Conservation (phyloP, 208 protist genomes). For the Histomonas meleagridis region DNA sequence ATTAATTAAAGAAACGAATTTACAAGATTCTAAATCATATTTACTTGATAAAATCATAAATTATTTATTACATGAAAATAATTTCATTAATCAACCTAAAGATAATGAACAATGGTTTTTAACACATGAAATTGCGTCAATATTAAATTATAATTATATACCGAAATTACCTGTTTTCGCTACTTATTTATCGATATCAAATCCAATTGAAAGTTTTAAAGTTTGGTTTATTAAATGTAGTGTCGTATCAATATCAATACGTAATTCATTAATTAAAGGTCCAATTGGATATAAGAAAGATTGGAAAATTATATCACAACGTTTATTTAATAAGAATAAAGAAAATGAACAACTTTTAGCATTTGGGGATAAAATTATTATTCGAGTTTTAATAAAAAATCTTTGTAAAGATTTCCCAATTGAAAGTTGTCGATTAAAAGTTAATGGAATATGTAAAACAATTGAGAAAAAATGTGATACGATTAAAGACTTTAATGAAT, state of each 20-base stretch:
- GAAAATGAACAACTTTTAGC: too few species aligned
- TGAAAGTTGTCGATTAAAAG: too few species aligned
- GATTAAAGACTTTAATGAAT: too few species aligned
- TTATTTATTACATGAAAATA: not conserved
- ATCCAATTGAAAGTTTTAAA: not conserved
- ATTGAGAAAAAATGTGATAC: too few species aligned
- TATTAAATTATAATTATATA: not conserved
- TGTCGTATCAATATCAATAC: not conserved
- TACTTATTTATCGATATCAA: not conserved
- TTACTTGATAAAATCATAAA: not conserved
- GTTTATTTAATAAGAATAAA: too few species aligned
- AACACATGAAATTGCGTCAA: not conserved
- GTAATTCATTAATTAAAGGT: not conserved
- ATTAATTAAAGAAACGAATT: not conserved
- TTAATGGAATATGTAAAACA: too few species aligned
- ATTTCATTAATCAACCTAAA: not conserved
- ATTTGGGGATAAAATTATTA: too few species aligned
- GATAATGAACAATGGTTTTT: not conserved
- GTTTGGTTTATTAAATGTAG: not conserved
- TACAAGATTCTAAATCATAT: not conserved
- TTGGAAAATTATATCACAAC: too few species aligned
- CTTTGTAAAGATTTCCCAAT: too few species aligned
- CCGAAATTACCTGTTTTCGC: not conserved
- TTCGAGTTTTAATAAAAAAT: too few species aligned
- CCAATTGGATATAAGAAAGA: not conserved